Base-by-base conservation (phyloP, 2,329 filamentous ascomycete species). In the Clonostachys rosea region DNA sequence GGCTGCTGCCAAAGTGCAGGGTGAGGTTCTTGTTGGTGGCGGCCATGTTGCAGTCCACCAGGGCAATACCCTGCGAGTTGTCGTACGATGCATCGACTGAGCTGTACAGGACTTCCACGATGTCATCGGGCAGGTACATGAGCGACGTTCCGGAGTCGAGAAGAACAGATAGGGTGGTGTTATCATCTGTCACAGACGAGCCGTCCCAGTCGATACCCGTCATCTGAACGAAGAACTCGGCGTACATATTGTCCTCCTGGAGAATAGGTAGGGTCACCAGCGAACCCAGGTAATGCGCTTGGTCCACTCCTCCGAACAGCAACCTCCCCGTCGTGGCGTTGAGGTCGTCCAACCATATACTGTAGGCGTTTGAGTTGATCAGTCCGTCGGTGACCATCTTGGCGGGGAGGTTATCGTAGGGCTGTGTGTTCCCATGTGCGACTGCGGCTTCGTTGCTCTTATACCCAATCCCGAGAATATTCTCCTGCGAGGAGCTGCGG, bases 391-490 rank as follows among this genome's bases (percentile, higher is more conserved):
- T 64, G 2, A 79, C 79, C 70, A 91, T 71, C 50, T 79, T 79
- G 40, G 78, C 75, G 2, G 87, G 87, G 7, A 91, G 70, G 61
- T 91, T 91, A 40, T 80, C 65, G 64, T 91, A 91, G 1, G 78
- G 48, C 5, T 66, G 49, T 48, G 71, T 64, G 6, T 75, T 71
- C 9, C 73, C 76, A 52, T 79, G 73, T 45, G 76, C 75, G 42
- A 87, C 81, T 55, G 86, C 81, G 12, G 87, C 88, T 67, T 96
- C 91, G 62, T 95, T 94, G 53, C 75, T 64, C 1, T 77, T 62
- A 62, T 96, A 96, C 7, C 91, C 91, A 51, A 97, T 86, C 16
- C 91, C 91, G 17, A 96, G 66, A 40, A 97, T 89, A 37, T 89
- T 89, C 63, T 95, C 80, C 46, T 66, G 51, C 7, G 79, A 78